These are phyloP conservation scores for Fusarium lateritium DNA, from an alignment of 2,329 filamentous ascomycete species.

Conservation along the genomic window DNA sequence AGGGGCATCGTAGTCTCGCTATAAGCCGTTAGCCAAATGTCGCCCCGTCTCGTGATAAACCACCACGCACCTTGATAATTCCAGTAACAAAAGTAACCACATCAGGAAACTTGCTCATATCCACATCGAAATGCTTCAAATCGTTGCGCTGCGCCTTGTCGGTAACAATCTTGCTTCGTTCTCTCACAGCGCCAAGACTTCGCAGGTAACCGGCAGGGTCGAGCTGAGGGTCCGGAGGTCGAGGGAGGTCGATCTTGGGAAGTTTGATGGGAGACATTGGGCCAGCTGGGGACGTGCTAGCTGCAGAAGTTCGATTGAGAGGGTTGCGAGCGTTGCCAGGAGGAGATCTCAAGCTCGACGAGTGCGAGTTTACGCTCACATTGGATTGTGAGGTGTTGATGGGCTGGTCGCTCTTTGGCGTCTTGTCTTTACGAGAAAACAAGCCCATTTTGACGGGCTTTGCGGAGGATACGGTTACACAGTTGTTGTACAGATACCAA, in stretches of 20 bases:
- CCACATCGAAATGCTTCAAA: slow-evolving; percentile 89
- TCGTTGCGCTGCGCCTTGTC: slow-evolving; percentile 83
- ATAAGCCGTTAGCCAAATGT: slow-evolving; percentile 21
- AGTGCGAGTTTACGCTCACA: slow-evolving; percentile 66
- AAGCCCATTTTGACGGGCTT: slow-evolving; percentile 64
- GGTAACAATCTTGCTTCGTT: slow-evolving; percentile 80
- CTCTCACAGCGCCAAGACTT: slow-evolving; percentile 89
- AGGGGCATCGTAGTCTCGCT: slow-evolving; percentile 70
- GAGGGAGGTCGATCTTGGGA: slow-evolving; percentile 84
- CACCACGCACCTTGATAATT: slow-evolving; percentile 84
- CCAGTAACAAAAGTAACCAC: slow-evolving; percentile 91
- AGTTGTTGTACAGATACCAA: slow-evolving; percentile 24
- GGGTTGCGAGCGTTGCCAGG: slow-evolving; percentile 48
- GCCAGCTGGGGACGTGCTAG: slow-evolving; percentile 63
- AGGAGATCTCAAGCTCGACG: slow-evolving; percentile 58
- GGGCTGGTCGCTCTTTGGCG: slow-evolving; percentile 59
- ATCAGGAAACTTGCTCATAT: slow-evolving; percentile 85
- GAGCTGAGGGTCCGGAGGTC: slow-evolving; percentile 86
- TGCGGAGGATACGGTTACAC: slow-evolving; percentile 16
- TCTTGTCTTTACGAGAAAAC: slow-evolving; percentile 70
- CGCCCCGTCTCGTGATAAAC: neutral
- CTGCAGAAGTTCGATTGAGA: slow-evolving; percentile 66
- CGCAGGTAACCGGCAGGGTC: slow-evolving; percentile 93
- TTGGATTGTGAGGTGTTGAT: slow-evolving; percentile 64
- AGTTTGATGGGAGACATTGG: slow-evolving; percentile 69